Conservation (phyloP, 2,329 filamentous ascomycete species). For the Rachicladosporium sp. region DNA sequence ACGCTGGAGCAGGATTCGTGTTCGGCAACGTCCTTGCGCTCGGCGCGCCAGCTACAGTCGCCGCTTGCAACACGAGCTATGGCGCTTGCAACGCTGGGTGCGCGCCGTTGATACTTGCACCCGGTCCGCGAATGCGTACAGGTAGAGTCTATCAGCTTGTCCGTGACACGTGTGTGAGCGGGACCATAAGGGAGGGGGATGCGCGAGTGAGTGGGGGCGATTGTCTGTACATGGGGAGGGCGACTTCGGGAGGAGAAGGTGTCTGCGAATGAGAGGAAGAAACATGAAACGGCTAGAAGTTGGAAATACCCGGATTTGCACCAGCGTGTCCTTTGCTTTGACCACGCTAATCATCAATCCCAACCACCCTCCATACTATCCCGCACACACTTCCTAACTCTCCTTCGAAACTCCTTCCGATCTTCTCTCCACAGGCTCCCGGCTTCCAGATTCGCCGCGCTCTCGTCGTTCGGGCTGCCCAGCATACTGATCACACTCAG, state of each 20-base stretch:
- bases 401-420: constrained; percentile 61
- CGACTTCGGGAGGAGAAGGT: too few species aligned
- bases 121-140: constrained; percentile 7
- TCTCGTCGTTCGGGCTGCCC: constrained; percentile 86
- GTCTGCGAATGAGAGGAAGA: too few species aligned
- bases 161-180: too few species aligned
- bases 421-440: constrained; percentile 80
- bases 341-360: constrained; percentile 16
- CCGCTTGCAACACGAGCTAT: constrained; percentile 35
- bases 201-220: too few species aligned
- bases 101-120: constrained; percentile 15
- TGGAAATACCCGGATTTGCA: too few species aligned
- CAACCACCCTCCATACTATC: constrained; percentile 55
- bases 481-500: constrained; percentile 87
- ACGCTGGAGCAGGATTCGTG: constrained; percentile 31
- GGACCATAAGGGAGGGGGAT: too few species aligned
- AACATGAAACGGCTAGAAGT: too few species aligned
- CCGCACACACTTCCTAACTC: constrained; percentile 65
- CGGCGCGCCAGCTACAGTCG: constrained; percentile 26
- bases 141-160: too few species aligned
- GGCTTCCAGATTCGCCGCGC: constrained; percentile 87
- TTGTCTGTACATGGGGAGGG: too few species aligned
- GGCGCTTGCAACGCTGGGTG: constrained; percentile 37
- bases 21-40: constrained; percentile 27
- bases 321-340: too few species aligned